These are phyloP conservation scores for Pseudopithomyces chartarum DNA, from an alignment of 2,329 filamentous ascomycete species.

Conservation along the genomic window DNA sequence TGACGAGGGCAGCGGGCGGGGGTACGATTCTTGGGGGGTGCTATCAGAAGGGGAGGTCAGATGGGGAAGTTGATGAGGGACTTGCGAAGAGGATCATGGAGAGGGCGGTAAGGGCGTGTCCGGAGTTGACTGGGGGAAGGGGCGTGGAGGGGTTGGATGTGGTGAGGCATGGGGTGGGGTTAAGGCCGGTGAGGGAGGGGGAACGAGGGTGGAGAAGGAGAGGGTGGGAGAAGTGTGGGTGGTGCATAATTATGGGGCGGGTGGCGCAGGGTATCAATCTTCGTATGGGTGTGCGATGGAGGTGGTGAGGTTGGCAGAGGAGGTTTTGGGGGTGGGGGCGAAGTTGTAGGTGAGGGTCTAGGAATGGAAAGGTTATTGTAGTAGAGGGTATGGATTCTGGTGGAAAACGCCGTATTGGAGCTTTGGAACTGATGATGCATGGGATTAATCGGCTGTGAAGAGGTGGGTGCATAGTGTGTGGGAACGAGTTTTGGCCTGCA, in stretches of 20 bases:
- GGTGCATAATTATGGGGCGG: conserved; percentile 80
- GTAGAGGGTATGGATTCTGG: no score
- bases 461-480: no score
- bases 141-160: conserved; percentile 70
- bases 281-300: conserved; percentile 44
- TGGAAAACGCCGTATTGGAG: no score
- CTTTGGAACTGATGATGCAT: no score
- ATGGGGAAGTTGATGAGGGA: conserved; percentile 74
- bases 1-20: conserved; percentile 75
- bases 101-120: conserved; percentile 67
- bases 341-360: not conserved
- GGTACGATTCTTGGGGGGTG: conserved; percentile 84
- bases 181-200: conserved; percentile 75
- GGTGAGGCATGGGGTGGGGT: conserved; percentile 79
- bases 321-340: not conserved
- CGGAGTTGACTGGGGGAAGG: conserved; percentile 68
- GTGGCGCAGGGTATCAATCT: conserved; percentile 71
- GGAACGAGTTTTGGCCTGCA: no score
- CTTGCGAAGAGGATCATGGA: conserved; percentile 83
- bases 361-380: not conserved
- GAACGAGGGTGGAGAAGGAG: conserved; percentile 76
- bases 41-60: conserved; percentile 79
- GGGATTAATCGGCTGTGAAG: no score
- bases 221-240: conserved; percentile 64
- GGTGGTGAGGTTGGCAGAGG: not conserved